phyloP scores from a whole-genome alignment of 768 basidiomycete species.

The Suillus ampliporus region DNA sequence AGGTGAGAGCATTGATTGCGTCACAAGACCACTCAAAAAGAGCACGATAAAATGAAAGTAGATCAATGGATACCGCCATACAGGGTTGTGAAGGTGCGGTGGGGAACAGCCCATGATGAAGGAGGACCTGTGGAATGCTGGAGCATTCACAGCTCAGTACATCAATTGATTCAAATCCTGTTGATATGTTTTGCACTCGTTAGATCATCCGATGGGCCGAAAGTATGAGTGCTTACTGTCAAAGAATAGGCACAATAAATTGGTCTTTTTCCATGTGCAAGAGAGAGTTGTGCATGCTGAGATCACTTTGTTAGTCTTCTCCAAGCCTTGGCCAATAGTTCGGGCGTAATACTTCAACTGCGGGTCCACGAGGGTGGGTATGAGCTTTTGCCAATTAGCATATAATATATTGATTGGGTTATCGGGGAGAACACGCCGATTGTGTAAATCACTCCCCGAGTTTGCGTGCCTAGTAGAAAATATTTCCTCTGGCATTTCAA shows the following conservation, averaged over 20 bases:
- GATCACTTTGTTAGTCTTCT: neutral
- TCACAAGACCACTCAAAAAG: slow-evolving; percentile 45
- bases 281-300: neutral
- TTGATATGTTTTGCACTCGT: neutral
- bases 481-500: neutral
- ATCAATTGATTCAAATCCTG: neutral
- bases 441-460: neutral
- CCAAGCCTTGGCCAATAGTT: neutral
- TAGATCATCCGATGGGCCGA: neutral
- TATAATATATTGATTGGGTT: neutral
- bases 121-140: neutral
- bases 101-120: slow-evolving; percentile 39
- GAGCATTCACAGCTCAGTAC: neutral
- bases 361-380: neutral
- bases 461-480: neutral
- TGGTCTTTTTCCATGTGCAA: neutral
- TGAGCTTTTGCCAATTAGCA: neutral
- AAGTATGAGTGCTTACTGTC: neutral
- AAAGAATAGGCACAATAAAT: neutral
- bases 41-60: slow-evolving; percentile 39
- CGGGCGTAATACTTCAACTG: neutral
- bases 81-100: slow-evolving; percentile 27
- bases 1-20: slow-evolving; percentile 18
- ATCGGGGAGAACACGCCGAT: neutral
- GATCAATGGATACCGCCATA: slow-evolving; percentile 29